Conservation (phyloP, 495 filamentous ascomycete species). For the Tirmania nivea region DNA sequence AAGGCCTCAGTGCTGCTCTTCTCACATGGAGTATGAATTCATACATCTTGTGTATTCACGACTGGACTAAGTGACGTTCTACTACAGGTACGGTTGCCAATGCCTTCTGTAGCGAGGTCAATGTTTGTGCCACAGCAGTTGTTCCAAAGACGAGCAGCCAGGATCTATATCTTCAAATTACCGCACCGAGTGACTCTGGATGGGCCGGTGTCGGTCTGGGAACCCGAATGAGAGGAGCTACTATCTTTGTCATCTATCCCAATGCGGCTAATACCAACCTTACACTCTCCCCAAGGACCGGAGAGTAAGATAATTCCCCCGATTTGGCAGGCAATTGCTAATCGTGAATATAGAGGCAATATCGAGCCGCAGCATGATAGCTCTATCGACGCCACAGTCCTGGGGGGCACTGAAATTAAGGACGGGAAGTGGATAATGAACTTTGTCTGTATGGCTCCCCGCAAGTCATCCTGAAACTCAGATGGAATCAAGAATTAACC, state of each 20-base stretch:
- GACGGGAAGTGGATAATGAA: constrained; percentile 40
- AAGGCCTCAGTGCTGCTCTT: too few species aligned
- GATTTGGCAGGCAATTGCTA: not conserved
- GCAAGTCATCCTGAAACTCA: too few species aligned
- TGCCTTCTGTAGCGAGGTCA: not conserved
- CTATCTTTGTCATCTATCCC: constrained; percentile 49
- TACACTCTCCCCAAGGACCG: constrained; percentile 42
- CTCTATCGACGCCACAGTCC: constrained; percentile 28
- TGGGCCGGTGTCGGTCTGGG: constrained; percentile 52
- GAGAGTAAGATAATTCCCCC: constrained; percentile 7
- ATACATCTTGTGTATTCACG: too few species aligned
- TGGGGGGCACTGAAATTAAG: constrained; percentile 38
- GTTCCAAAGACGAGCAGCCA: not conserved
- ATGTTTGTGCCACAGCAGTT: not conserved
- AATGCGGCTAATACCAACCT: constrained; percentile 33
- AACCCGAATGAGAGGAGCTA: constrained; percentile 35
- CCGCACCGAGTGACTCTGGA: constrained; percentile 32
- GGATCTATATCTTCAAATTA: constrained; percentile 45
- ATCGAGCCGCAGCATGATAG: constrained; percentile 31
- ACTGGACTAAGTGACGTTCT: too few species aligned
- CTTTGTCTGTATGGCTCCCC: constrained; percentile 25
- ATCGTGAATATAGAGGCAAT: constrained; percentile 22
- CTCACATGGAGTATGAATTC: too few species aligned
- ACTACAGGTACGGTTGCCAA: too few species aligned
- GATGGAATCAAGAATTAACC: too few species aligned